These are phyloP conservation scores for Plectosphaerella plurivora DNA, from an alignment of 2,329 filamentous ascomycete genomes.

Conservation along the genomic window DNA sequence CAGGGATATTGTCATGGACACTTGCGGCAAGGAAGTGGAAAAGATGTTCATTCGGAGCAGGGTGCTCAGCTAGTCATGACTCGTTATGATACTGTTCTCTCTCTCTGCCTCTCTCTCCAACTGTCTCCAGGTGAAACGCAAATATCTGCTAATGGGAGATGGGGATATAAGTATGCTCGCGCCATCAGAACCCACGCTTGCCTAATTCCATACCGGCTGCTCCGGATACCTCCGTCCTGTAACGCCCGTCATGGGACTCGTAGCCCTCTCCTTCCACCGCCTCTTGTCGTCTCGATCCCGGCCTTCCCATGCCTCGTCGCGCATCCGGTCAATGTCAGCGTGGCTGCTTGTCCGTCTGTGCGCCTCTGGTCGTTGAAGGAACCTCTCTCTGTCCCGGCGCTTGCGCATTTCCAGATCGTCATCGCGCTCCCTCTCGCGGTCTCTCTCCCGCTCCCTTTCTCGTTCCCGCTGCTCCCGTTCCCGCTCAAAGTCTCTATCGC, in stretches of 20 bases:
- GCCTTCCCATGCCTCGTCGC: constrained; percentile 9
- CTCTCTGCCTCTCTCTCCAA: background rate
- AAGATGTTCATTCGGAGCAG: background rate
- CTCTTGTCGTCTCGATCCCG: constrained; percentile 11
- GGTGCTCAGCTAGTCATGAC: background rate
- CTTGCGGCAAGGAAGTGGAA: too few species aligned
- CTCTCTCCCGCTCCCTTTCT: constrained; percentile 24
- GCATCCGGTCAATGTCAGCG: constrained; percentile 38
- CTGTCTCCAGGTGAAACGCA: background rate
- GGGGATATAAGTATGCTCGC: background rate
- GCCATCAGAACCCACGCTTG: background rate
- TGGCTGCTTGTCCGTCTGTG: constrained; percentile 45
- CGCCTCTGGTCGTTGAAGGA: constrained; percentile 33
- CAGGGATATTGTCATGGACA: too few species aligned
- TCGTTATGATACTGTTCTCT: background rate
- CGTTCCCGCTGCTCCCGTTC: constrained; percentile 20
- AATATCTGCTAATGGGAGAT: background rate
- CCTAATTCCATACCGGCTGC: constrained; percentile 8
- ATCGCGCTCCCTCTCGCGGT: constrained; percentile 24
- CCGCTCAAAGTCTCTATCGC: constrained; percentile 31
- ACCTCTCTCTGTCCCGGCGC: constrained; percentile 24
- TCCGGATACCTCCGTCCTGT: constrained; percentile 12
- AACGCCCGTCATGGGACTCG: constrained; percentile 11
- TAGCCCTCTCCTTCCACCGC: constrained; percentile 8
- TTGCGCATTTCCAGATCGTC: constrained; percentile 23